Base-by-base conservation (phyloP, 805 yeast species). In the Barnettozyma botsteinii region DNA sequence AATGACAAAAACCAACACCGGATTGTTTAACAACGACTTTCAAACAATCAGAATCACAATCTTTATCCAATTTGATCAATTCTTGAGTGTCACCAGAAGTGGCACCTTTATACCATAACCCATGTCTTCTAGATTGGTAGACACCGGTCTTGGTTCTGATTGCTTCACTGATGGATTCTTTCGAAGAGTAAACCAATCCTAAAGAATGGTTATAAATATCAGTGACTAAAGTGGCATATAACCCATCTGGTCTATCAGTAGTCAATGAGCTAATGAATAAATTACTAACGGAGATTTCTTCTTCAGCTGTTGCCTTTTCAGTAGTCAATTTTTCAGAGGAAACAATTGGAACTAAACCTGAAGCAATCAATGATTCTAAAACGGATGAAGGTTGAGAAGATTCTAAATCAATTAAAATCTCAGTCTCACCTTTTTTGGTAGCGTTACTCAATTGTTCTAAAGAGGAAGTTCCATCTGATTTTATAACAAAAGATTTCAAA, bases 61-160 rank as follows among this genome's bases (percentile, higher is more conserved):
- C 98, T 45, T 77, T 63, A 39, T 78, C 81, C 42, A 93, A 60
- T 32, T 70, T 64, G 19, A 83, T 50, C 35, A 93, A 70, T 50
- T 71, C 70, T 65, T 93, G 98, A 2, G 94, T 85, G 38, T 95
- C 95, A 17, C 98, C 98, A n/a, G 95, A 84, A 2, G 96, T 85
- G 41, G 83, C 82, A 23, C 98, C 98, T 62, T 93, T 93, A 61
- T 81, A 84, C 98, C 98, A 93, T 43, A 93, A 72, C 32, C 95
- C 98, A 46, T 86, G 79, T 55, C 83, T 80, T 53, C 98, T 81
- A 8, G 96, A 86, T 62, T 84, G 96, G 64, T 93, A 93, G 2
- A 93, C 96, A 42, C 98, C 98, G 9, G 85, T 78, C 36, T 77
- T 73, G 18, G 85, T 81, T 45, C 76, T 77, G 50, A 93, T 75